These are phyloP conservation scores for Umbelopsis ramanniana DNA, from an alignment of 192 early-diverging fungal genomes.

Conservation along the genomic window DNA sequence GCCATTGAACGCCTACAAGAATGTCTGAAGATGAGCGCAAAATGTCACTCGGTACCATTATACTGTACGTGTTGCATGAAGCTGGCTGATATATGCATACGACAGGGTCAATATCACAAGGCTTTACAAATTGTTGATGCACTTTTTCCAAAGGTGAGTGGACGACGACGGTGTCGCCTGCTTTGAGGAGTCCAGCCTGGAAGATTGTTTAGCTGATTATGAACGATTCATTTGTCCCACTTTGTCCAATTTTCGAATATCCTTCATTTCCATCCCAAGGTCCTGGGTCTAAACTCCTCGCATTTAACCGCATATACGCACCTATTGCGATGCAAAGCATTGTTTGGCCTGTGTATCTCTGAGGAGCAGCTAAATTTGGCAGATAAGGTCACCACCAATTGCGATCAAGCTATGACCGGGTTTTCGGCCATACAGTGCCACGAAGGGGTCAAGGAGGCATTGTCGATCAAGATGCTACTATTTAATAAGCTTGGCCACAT, in stretches of 20 bases:
- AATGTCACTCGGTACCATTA: background rate
- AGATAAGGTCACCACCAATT: background rate
- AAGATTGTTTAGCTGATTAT: background rate
- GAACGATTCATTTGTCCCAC: background rate
- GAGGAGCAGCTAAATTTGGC: background rate
- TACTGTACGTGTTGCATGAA: background rate
- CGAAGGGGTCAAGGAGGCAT: background rate
- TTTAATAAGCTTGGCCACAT: background rate
- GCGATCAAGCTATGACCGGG: background rate
- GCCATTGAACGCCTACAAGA: conserved; percentile 9
- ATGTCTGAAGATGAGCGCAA: background rate
- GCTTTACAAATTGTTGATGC: background rate
- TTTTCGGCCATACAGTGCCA: background rate
- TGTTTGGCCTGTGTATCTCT: background rate
- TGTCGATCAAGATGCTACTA: conserved; percentile 8
- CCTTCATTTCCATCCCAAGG: background rate
- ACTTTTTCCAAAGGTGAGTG: conserved; percentile 1
- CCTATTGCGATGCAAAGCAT: background rate
- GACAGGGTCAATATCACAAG: background rate
- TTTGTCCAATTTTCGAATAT: background rate
- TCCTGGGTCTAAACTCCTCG: background rate
- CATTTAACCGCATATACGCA: background rate
- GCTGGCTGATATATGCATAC: conserved; percentile 11
- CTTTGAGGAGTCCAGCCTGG: background rate
- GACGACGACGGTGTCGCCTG: too few species aligned